A percentile compares a stretch with the other conserved stretches of the same genome.
Conservation (phyloP, 148 eudicot genomes). For the Chenopodium suecicum region DNA sequence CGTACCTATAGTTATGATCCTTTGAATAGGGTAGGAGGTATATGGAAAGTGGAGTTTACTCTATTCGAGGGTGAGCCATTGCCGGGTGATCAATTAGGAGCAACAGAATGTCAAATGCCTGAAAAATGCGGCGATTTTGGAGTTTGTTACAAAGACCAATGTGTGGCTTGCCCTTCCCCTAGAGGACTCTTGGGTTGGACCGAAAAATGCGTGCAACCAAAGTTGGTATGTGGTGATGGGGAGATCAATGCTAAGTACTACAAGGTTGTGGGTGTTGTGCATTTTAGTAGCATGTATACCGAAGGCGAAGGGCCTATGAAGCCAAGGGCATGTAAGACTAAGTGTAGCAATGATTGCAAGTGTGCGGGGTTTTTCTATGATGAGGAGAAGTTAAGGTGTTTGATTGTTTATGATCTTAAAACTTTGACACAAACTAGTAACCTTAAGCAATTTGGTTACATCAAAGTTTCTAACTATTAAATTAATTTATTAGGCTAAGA, state of each 20-base stretch:
- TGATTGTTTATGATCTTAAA: constrained; percentile 56
- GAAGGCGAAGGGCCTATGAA: constrained; percentile 41
- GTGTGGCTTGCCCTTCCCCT: constrained; percentile 52
- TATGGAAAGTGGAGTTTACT: constrained; percentile 35
- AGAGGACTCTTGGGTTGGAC: constrained; percentile 47
- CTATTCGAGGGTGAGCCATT: constrained; percentile 25
- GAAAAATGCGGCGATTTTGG: constrained; percentile 47
- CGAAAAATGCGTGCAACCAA: constrained; percentile 33
- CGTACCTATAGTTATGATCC: neutral
- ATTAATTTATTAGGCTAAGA: too few relatives aligned
- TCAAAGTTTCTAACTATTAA: constrained; percentile 29
- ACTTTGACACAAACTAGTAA: constrained; percentile 43
- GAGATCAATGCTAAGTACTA: constrained; percentile 36
- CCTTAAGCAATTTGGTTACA: constrained; percentile 38
- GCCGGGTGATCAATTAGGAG: neutral
- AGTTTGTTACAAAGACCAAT: constrained; percentile 44
- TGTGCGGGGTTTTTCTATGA: constrained; percentile 57
- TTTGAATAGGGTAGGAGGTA: constrained; percentile 2
- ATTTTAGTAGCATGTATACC: constrained; percentile 39
- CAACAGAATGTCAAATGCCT: constrained; percentile 47
- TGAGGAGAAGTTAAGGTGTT: constrained; percentile 42
- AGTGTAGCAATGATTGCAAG: constrained; percentile 55
- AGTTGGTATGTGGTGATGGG: constrained; percentile 25
- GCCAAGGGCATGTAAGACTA: constrained; percentile 32
- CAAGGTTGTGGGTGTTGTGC: constrained; percentile 51